Percentiles rank a stretch among this genome's conserved stretches.
Conservation (phyloP, 352 stramenopile species). For the Globisporangium apiculatum region DNA sequence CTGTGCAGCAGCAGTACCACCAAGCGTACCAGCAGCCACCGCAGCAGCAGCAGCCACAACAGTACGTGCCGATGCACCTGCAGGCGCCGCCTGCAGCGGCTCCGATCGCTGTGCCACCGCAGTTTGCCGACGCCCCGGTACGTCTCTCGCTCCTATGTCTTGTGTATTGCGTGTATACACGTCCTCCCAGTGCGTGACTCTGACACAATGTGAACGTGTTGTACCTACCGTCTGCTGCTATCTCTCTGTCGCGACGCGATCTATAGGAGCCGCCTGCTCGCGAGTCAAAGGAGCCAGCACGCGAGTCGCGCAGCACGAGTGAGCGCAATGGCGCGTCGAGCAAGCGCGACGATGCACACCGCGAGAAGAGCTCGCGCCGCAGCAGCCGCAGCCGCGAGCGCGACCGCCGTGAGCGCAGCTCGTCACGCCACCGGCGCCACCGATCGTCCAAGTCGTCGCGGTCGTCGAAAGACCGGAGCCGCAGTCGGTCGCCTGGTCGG, state of each 20-base stretch:
- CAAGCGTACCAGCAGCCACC: slow-evolving; percentile 10
- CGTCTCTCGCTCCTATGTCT: not conserved
- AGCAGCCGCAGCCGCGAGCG: slow-evolving; percentile 11
- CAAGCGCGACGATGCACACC: slow-evolving; percentile 4
- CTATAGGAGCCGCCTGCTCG: not conserved
- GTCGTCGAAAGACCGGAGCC: slow-evolving; percentile 13
- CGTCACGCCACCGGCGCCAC: slow-evolving; percentile 28
- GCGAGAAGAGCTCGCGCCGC: slow-evolving; percentile 9
- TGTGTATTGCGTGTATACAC: not conserved
- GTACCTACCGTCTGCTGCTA: no score
- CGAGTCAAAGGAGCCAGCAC: no score
- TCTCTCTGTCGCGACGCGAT: no score
- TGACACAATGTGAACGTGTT: no score
- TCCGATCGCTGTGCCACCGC: slow-evolving; percentile 15
- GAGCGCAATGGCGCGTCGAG: slow-evolving; percentile 8
- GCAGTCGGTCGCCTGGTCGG: not conserved
- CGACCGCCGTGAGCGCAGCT: slow-evolving; percentile 25
- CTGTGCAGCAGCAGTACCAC: slow-evolving; percentile 8
- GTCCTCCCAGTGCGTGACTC: no score
- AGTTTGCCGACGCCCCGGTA: slow-evolving; percentile 64
- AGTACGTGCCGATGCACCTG: slow-evolving; percentile 7
- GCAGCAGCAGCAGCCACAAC: slow-evolving; percentile 11
- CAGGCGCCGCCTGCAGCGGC: slow-evolving; percentile 1
- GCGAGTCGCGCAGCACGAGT: not conserved
- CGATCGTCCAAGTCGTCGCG: slow-evolving; percentile 30